A percentile compares a stretch with the other conserved stretches of the same genome.
phyloP scores from a whole-genome alignment of 768 basidiomycete genomes.

The Leucogyrophana mollusca region DNA sequence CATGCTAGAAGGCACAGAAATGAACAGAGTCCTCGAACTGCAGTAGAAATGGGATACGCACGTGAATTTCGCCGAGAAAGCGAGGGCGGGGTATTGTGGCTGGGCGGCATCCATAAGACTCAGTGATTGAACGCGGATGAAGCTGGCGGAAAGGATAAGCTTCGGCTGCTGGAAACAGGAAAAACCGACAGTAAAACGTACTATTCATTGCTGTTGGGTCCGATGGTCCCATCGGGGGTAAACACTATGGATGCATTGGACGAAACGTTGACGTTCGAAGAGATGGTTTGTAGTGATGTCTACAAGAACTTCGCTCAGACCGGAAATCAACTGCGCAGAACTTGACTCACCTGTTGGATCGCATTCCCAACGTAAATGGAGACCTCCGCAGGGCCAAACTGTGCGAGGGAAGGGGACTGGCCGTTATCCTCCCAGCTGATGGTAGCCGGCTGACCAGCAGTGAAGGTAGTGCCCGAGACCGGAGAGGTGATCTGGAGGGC shows the following conservation, averaged over 20 bases:
- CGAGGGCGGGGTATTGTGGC: constrained; percentile 56
- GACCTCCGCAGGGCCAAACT: constrained; percentile 51
- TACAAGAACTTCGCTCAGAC: constrained; percentile 18
- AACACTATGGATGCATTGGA: constrained; percentile 44
- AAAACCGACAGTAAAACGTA: constrained; percentile 25
- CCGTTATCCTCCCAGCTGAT: constrained; percentile 63
- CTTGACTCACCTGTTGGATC: constrained; percentile 51
- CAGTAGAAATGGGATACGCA: constrained; percentile 32
- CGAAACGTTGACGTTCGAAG: constrained; percentile 50
- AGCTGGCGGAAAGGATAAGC: constrained; percentile 40
- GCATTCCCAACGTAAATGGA: constrained; percentile 66
- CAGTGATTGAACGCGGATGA: constrained; percentile 73
- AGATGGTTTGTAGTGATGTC: constrained; percentile 59
- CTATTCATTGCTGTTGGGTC: constrained; percentile 58
- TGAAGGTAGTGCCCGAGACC: constrained; percentile 40
- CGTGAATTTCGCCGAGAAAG: constrained; percentile 82
- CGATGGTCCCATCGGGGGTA: constrained; percentile 49
- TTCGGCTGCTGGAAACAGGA: not conserved
- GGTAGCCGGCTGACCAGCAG: constrained; percentile 48
- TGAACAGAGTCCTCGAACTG: not conserved
- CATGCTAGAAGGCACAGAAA: constrained; percentile 40
- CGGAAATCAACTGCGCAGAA: not conserved
- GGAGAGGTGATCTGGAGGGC: constrained; percentile 56
- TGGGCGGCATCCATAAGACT: constrained; percentile 47
- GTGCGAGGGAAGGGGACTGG: constrained; percentile 41